phyloP scores from a whole-genome alignment of 2,329 filamentous ascomycete genomes.

The Cercospora nicotianae region DNA sequence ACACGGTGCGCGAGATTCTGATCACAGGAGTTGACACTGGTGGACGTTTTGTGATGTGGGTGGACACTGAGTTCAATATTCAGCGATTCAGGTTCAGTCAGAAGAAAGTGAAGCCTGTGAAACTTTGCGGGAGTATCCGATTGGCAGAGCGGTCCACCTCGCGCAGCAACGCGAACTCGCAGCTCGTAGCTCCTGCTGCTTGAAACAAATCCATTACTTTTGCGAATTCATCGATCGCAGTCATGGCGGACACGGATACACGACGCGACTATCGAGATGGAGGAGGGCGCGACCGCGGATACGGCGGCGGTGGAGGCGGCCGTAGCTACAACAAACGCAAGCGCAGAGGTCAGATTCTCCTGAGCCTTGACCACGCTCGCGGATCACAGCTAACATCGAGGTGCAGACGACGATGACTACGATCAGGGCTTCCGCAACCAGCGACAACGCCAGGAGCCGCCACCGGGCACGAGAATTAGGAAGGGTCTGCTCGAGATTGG shows the following conservation, averaged over 20 bases:
- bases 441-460: slow-evolving; percentile 69
- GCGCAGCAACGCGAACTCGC: background rate
- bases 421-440: slow-evolving; percentile 72
- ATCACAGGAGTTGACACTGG: background rate
- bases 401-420: slow-evolving; percentile 71
- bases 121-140: slow-evolving; percentile 1
- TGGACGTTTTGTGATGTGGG: slow-evolving; percentile 46
- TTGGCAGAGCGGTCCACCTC: background rate
- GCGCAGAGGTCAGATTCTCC: slow-evolving; percentile 65
- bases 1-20: background rate
- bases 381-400: slow-evolving; percentile 6
- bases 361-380: slow-evolving; percentile 15
- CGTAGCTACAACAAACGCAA: slow-evolving; percentile 65
- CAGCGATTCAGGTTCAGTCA: background rate
- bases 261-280: slow-evolving; percentile 34
- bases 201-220: slow-evolving; percentile 4
- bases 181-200: background rate
- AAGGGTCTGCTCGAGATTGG: slow-evolving; percentile 78
- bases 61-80: background rate
- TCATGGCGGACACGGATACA: slow-evolving; percentile 38
- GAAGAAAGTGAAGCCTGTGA: slow-evolving; percentile 7
- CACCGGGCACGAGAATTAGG: slow-evolving; percentile 64
- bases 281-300: slow-evolving; percentile 19
- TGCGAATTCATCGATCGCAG: background rate
- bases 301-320: slow-evolving; percentile 48